Evolutionary conservation across 169 alveolate genomes (phyloP), one percentile per base, ranked within the genome.

Genomic region (Toxoplasma gondii): DNA sequence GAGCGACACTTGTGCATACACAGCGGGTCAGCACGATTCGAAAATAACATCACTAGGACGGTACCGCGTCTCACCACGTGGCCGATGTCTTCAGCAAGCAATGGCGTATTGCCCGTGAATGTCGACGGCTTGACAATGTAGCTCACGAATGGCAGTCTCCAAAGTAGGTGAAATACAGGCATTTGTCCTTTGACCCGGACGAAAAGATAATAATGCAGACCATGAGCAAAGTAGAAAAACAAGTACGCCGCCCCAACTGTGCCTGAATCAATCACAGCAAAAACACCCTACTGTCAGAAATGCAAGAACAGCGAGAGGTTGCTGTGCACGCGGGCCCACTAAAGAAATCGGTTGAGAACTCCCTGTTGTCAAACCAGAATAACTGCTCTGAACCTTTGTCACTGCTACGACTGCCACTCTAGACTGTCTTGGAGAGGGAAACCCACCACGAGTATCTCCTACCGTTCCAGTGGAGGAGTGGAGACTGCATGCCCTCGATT

Each of bases 381-480:
- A 9, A 49, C 58, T 17, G 58, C 58, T 39, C 58, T 49, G 27
- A 49, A 17, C 16, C 58, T 9, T 17, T 49, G 22, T 49, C 58
- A 0, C 58, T 17, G 22, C 12, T 9, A 17, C 1, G 58, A 49
- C 58, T 17, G 58, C 22, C 58, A 9, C 58, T 49, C 58, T 17
- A 17, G 58, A 49, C 27, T 39, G 22, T 49, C 22, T 49, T 49
- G 27, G 58, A 49, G 58, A 49, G 58, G 58, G 12, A 17, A 49
- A 1, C 22, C 0, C 58, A 49, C 22, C 16, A 17, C 58, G 22
- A 49, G 22, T 49, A 49, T 9, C 22, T 9, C 91, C 22, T 87
- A 93, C 95, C 95, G 49, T 80, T 74, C 95, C 95, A 93, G 31
- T 49, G 90, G 43, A 93, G 90, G 43, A 58, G 93, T 19, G 90